Base-by-base conservation (phyloP, 2,329 filamentous ascomycete species). In the Helotiales sp. region DNA sequence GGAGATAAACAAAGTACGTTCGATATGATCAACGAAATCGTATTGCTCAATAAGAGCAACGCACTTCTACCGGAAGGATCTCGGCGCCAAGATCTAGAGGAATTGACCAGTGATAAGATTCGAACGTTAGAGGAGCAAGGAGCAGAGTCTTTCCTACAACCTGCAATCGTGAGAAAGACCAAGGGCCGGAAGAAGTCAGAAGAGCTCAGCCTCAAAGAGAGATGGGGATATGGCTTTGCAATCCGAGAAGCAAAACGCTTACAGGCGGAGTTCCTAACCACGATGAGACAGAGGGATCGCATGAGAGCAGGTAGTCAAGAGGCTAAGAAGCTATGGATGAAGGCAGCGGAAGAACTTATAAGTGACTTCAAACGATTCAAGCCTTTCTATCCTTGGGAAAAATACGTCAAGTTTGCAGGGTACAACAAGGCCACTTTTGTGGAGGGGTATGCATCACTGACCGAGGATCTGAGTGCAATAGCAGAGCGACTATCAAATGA, bases 1-100 rank as follows among this genome's bases (percentile, higher is more conserved):
- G 89, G 89, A 69, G 87, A 90, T 79, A 88, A 86, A 24, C 91
- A 93, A 74, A 88, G 93, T 74, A 93, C 93, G 1, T 87, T 93
- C 66, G 89, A 91, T 67, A 86, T 93, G 60, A 88, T 92, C 58
- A 91, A 90, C 37, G 91, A 96, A 76, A 89, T 92, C 8, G 86
- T 95, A 72, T 83, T 87, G 34, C 81, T 93, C 24, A 86, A 86
- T 69, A 84, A 85, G 65, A 80, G 20, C 40, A 64, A 22, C 45
- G 30, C 26, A 49, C 6, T 30, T 47, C 47, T 72, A 74, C 64
- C 72, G 74, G 58, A 71, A 74, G n/a, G 43, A 43, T 37, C 26
- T 28, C 47, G 55, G n/a, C 11, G 24, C 34, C 30, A 24, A 20
- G 15, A 59, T 17, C 32, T 13, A 22, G 11, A 40, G 24, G 15